phyloP scores from a whole-genome alignment of 2,329 filamentous ascomycete genomes.

The Fonsecaea erecta region DNA sequence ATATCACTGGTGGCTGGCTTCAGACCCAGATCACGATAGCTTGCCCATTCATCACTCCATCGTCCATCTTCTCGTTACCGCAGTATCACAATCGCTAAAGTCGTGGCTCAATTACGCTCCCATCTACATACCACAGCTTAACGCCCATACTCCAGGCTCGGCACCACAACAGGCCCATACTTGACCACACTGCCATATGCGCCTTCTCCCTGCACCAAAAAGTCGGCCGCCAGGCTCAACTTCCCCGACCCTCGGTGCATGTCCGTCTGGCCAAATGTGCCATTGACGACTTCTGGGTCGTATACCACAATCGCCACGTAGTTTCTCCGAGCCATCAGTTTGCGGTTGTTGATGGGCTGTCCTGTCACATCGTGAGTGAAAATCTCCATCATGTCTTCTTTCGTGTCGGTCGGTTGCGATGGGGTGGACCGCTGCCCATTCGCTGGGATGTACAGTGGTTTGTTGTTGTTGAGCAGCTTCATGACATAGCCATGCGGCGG shows the following conservation, averaged over 20 bases:
- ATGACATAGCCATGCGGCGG: constrained; percentile 84
- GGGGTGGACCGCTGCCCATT: constrained; percentile 78
- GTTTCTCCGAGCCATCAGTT: constrained; percentile 90
- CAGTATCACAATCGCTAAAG: background rate
- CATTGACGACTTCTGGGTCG: constrained; percentile 76
- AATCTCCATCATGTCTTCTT: constrained; percentile 99
- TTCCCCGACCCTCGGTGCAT: constrained; percentile 55
- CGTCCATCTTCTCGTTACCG: background rate
- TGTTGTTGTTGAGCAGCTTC: constrained; percentile 85
- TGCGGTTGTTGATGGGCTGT: constrained; percentile 78
- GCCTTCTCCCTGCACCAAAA: constrained; percentile 74
- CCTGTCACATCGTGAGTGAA: constrained; percentile 93
- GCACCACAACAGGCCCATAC: constrained; percentile 95
- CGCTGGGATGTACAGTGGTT: constrained; percentile 83
- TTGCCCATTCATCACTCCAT: background rate
- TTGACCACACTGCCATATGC: constrained; percentile 74
- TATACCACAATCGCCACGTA: constrained; percentile 94
- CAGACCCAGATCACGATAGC: background rate
- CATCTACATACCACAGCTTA: constrained; percentile 42
- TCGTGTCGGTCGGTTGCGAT: constrained; percentile 78
- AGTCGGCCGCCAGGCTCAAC: constrained; percentile 90
- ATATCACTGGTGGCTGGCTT: background rate
- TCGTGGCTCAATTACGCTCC: background rate
- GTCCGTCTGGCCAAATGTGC: constrained; percentile 48
- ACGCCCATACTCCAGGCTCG: constrained; percentile 76